Conservation (phyloP, 106 monocot genomes). For the Agapanthus africanus region DNA sequence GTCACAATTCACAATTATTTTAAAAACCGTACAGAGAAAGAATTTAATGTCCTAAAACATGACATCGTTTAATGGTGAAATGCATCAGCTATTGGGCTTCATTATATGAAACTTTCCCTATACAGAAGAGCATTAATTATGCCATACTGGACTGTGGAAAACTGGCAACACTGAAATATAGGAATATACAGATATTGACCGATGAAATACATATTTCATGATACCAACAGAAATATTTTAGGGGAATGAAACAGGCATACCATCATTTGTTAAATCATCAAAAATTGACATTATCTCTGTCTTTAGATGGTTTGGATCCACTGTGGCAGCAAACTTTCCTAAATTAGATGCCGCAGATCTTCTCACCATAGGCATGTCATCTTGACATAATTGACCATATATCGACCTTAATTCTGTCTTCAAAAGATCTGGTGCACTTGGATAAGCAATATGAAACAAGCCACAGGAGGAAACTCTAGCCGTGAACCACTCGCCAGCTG, state of each 20-base stretch:
- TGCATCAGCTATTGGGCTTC: too few species aligned
- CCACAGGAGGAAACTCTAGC: constrained; percentile 89
- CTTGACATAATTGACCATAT: constrained; percentile 83
- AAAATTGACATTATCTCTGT: constrained; percentile 85
- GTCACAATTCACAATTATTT: too few species aligned
- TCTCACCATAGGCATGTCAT: constrained; percentile 98
- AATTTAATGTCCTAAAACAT: too few species aligned
- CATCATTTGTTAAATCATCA: constrained; percentile 87
- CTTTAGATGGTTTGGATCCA: constrained; percentile 67
- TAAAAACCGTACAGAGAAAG: too few species aligned
- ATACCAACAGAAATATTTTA: too few species aligned
- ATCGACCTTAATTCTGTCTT: constrained; percentile 72
- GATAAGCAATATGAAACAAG: constrained; percentile 83
- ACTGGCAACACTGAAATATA: too few species aligned
- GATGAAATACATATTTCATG: too few species aligned
- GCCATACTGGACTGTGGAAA: too few species aligned
- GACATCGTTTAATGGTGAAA: too few species aligned
- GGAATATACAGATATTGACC: too few species aligned
- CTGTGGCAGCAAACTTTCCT: constrained; percentile 85
- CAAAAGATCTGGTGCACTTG: constrained; percentile 66
- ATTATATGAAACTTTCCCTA: too few species aligned
- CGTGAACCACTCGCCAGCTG: constrained; percentile 96
- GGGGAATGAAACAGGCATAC: constrained; percentile 29
- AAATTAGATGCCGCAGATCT: constrained; percentile 85
- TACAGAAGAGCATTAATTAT: too few species aligned